These are phyloP conservation scores for Solanum appendiculatum DNA, from an alignment of 257 asterid species.

Conservation along the genomic window DNA sequence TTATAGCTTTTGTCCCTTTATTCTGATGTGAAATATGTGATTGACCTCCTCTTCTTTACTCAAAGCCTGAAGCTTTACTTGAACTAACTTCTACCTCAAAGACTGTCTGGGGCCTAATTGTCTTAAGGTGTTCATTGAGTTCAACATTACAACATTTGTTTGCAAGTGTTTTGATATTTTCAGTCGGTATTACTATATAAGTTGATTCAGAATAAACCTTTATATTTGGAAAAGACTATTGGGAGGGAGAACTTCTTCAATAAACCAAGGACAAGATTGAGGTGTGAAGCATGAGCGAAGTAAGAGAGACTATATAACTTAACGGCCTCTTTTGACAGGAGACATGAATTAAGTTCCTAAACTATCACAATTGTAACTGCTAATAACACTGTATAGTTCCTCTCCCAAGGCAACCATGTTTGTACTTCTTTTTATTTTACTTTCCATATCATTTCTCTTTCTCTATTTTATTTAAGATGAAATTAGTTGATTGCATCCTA, in stretches of 20 bases:
- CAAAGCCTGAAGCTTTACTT: neutral
- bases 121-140: neutral
- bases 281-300: neutral
- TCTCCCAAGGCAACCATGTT: neutral
- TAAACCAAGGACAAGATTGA: neutral
- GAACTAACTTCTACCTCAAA: neutral
- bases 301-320: neutral
- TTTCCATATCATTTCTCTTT: neutral
- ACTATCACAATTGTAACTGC: neutral
- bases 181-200: neutral
- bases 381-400: neutral
- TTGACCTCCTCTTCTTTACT: neutral
- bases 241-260: neutral
- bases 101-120: neutral
- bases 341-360: neutral
- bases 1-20: neutral
- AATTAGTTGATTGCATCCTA: constrained; percentile 3
- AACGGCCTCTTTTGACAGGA: neutral
- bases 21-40: neutral
- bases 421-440: neutral
- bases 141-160: neutral
- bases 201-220: neutral
- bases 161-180: neutral
- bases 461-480: neutral
- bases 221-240: neutral